phyloP scores from a whole-genome alignment of 805 yeast species.

The Metschnikowia proteae region DNA sequence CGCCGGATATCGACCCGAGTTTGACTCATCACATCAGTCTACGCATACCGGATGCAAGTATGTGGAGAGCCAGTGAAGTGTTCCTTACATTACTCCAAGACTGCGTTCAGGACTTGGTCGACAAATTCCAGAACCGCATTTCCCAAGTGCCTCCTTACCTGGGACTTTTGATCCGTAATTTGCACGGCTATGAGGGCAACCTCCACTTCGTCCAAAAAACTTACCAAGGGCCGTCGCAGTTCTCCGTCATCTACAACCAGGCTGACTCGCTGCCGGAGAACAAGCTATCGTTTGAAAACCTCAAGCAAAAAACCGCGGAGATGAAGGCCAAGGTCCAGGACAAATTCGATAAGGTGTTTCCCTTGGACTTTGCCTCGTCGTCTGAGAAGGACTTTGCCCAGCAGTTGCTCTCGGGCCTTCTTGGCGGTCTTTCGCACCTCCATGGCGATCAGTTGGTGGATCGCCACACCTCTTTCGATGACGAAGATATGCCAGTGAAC shows the following conservation, averaged over 20 bases:
- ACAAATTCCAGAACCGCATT: constrained; percentile 18
- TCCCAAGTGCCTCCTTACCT: constrained; percentile 44
- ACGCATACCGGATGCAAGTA: constrained; percentile 63
- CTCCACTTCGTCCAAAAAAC: constrained; percentile 75
- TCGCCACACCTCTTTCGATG: constrained; percentile 61
- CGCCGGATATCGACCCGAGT: constrained; percentile 51
- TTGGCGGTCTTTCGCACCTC: constrained; percentile 89
- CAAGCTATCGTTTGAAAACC: constrained; percentile 33
- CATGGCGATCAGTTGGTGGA: constrained; percentile 83
- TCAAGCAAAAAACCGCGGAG: constrained; percentile 32
- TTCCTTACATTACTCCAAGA: constrained; percentile 69
- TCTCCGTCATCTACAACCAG: constrained; percentile 60
- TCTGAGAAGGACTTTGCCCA: constrained; percentile 56
- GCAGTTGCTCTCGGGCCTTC: constrained; percentile 72
- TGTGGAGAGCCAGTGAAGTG: constrained; percentile 78
- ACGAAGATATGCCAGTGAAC: constrained; percentile 59
- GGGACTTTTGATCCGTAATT: constrained; percentile 53
- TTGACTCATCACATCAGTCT: constrained; percentile 65
- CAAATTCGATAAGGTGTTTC: constrained; percentile 51
- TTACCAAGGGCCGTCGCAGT: constrained; percentile 71
- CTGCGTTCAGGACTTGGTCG: constrained; percentile 48
- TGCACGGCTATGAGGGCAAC: constrained; percentile 64
- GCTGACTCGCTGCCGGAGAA: constrained; percentile 38
- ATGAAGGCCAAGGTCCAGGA: constrained; percentile 41
- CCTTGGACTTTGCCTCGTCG: constrained; percentile 53